A percentile compares a stretch with the other conserved stretches of the same genome.
These are phyloP conservation scores for Ogataea trehaloabstinens DNA, from an alignment of 805 yeast species.

Conservation along the genomic window DNA sequence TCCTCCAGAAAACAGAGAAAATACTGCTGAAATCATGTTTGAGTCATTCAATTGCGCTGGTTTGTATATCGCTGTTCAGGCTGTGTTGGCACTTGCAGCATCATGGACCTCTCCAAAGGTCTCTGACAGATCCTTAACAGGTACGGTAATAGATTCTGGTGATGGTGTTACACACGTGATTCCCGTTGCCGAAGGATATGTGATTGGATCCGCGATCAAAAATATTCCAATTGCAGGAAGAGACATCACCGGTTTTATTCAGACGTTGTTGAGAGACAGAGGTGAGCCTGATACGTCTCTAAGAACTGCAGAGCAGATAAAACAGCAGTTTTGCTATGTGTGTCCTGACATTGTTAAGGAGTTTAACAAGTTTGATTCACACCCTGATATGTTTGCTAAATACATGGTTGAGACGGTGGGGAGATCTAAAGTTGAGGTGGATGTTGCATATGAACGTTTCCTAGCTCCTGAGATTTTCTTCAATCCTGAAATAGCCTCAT, in stretches of 20 bases:
- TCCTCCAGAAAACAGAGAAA: conserved; percentile 99
- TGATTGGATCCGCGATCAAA: conserved; percentile 94
- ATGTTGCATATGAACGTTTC: conserved; percentile 96
- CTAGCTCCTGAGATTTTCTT: conserved; percentile 99
- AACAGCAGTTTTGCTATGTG: conserved; percentile 95
- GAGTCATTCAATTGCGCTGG: conserved; percentile 99
- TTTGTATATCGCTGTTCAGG: conserved; percentile 96
- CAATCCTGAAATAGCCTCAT: conserved; percentile 94
- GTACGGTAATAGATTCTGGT: conserved; percentile 97
- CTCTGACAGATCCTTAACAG: conserved; percentile 91
- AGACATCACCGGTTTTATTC: conserved; percentile 93
- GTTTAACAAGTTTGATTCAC: conserved; percentile 90
- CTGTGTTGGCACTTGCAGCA: conserved; percentile 96
- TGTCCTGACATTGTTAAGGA: conserved; percentile 97
- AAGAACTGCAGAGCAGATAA: conserved; percentile 94
- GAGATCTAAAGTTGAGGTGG: conserved; percentile 67
- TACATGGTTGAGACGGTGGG: conserved; percentile 80
- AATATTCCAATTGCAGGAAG: conserved; percentile 98
- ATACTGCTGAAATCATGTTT: conserved; percentile 98
- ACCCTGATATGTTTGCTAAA: conserved; percentile 91
- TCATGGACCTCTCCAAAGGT: conserved; percentile 98
- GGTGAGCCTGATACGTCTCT: conserved; percentile 93
- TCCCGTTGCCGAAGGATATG: conserved; percentile 99
- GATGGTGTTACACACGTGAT: conserved; percentile 99
- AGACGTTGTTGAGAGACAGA: conserved; percentile 90